Conservation (phyloP, 805 yeast species). For the Starmerella gropengiesseri region DNA sequence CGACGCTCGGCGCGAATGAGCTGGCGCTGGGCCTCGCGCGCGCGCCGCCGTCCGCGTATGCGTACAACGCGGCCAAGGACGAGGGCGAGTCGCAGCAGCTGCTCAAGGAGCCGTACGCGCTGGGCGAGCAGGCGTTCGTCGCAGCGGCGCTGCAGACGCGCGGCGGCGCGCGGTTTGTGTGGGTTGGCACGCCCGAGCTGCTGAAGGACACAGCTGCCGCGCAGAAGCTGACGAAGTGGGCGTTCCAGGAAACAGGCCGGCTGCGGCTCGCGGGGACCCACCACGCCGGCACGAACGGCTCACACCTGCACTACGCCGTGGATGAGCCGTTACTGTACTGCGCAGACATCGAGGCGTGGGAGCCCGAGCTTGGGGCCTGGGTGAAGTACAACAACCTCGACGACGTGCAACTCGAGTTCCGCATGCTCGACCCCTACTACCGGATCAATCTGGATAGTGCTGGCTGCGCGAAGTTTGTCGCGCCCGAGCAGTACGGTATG, state of each 20-base stretch:
- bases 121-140: constrained; percentile 19
- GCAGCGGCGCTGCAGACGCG: constrained; percentile 71
- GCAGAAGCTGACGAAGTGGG: constrained; percentile 44
- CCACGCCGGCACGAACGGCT: constrained; percentile 39
- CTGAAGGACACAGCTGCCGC: constrained; percentile 37
- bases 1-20: constrained; percentile 16
- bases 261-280: constrained; percentile 48
- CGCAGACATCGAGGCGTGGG: constrained; percentile 35
- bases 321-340: constrained; percentile 57
- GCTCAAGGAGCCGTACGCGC: constrained; percentile 16
- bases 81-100: constrained; percentile 9
- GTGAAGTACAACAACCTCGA: constrained; percentile 46
- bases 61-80: constrained; percentile 21
- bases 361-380: constrained; percentile 45
- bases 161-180: constrained; percentile 57
- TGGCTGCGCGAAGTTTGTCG: constrained; percentile 41
- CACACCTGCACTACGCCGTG: constrained; percentile 50
- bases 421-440: constrained; percentile 91
- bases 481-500: constrained; percentile 97
- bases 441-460: constrained; percentile 48
- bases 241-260: constrained; percentile 49
- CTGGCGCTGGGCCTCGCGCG: constrained; percentile 19
- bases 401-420: constrained; percentile 71
- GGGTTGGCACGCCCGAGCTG: constrained; percentile 65
- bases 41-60: constrained; percentile 23